These are phyloP conservation scores for Diplodia intermedia DNA, from an alignment of 2,329 filamentous ascomycete genomes.

Conservation along the genomic window DNA sequence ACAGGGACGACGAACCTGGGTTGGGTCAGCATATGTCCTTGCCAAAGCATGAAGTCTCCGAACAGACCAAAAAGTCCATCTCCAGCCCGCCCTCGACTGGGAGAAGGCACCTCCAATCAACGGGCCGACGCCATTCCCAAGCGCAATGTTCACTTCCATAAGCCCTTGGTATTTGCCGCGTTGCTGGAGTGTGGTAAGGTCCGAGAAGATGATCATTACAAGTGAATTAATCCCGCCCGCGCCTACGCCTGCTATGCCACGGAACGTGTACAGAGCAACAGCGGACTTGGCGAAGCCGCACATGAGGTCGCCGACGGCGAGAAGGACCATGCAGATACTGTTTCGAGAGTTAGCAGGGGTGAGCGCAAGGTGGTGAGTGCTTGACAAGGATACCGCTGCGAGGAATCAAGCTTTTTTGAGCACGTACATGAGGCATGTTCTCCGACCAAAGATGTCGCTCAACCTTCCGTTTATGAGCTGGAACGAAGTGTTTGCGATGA, in stretches of 20 bases:
- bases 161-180: slow-evolving; percentile 50
- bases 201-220: slow-evolving; percentile 48
- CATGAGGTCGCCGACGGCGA: slow-evolving; percentile 39
- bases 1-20: slow-evolving; percentile 18
- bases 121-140: slow-evolving; percentile 40
- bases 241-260: slow-evolving; percentile 42
- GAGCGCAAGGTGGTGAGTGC: background rate
- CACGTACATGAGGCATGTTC: slow-evolving; percentile 22
- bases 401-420: background rate
- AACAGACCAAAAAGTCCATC: slow-evolving; percentile 30
- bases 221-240: slow-evolving; percentile 43
- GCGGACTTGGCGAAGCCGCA: slow-evolving; percentile 41
- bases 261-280: slow-evolving; percentile 43
- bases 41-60: background rate
- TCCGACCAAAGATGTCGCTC: slow-evolving; percentile 42
- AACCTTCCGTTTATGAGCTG: slow-evolving; percentile 35
- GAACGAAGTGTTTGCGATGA: slow-evolving; percentile 35
- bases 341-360: background rate
- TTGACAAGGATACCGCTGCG: background rate
- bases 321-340: slow-evolving; percentile 24
- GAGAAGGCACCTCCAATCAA: slow-evolving; percentile 40
- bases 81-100: slow-evolving; percentile 30
- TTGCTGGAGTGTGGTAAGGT: slow-evolving; percentile 46
- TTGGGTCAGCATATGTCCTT: background rate
- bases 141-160: slow-evolving; percentile 39